Percentiles rank a stretch among this genome's conserved stretches.
Conservation (phyloP, 106 monocot genomes). For the Narthecium ossifragum region DNA sequence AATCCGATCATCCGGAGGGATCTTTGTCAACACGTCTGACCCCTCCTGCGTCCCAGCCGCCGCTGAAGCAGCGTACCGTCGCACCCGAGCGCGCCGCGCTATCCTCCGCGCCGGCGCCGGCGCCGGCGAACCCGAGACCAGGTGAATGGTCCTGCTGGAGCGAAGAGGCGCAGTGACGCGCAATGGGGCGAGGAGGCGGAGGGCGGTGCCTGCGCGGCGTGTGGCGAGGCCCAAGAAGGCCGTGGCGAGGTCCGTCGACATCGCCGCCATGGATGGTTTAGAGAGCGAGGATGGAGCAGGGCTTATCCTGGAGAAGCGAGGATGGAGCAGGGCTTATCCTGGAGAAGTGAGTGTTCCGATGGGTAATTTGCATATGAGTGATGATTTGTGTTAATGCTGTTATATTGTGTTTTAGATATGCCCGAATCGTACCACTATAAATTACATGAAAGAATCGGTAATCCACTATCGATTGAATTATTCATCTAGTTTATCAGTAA, state of each 20-base stretch:
- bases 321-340: not conserved
- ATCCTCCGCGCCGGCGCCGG: not conserved
- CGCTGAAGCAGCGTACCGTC: conserved; percentile 30
- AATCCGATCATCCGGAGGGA: conserved; percentile 53
- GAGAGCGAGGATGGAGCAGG: not conserved
- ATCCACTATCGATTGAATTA: too few relatives aligned
- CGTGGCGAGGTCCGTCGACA: conserved; percentile 29
- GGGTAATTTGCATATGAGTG: too few relatives aligned
- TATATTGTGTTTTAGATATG: too few relatives aligned
- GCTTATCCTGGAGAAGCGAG: not conserved
- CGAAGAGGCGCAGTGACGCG: not conserved
- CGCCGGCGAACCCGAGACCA: not conserved
- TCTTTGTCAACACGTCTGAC: conserved; percentile 30
- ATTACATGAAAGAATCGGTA: too few relatives aligned
- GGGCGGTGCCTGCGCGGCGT: not conserved
- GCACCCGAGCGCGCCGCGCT: conserved; percentile 2
- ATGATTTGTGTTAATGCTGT: too few relatives aligned
- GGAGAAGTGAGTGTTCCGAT: not conserved
- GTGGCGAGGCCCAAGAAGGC: conserved; percentile 34
- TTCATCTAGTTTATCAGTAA: too few relatives aligned
- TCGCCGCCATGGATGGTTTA: conserved; percentile 18
- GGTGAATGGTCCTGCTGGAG: not conserved
- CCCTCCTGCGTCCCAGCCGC: conserved; percentile 25
- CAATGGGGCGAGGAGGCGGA: not conserved
- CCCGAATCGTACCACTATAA: too few relatives aligned